A percentile compares a stretch with the other conserved stretches of the same genome.
Conservation (phyloP, 1,139 yeast genomes). For the Suhomyces coccinellae region DNA sequence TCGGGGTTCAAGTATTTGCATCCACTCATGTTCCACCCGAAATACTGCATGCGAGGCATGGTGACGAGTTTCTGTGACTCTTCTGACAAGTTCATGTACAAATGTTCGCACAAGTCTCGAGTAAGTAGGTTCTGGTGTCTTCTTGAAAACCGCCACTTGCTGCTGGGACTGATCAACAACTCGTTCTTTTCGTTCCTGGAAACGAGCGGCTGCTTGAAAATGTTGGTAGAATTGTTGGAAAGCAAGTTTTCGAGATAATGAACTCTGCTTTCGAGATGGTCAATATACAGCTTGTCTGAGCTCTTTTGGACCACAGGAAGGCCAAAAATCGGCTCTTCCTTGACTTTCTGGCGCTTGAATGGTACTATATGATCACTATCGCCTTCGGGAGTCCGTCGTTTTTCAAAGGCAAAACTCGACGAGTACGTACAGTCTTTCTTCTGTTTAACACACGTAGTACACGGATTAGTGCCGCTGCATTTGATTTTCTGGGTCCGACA, state of each 20-base stretch:
- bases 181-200: slow-evolving; percentile 12
- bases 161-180: slow-evolving; percentile 23
- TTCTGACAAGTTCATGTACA: slow-evolving; percentile 40
- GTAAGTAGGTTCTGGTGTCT: slow-evolving; percentile 53
- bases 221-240: slow-evolving; percentile 18
- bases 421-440: slow-evolving; percentile 42
- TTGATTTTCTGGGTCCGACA: slow-evolving; percentile 61
- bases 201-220: slow-evolving; percentile 20
- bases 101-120: slow-evolving; percentile 42
- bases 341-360: slow-evolving; percentile 14
- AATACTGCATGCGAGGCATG: slow-evolving; percentile 58
- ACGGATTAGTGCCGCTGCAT: slow-evolving; percentile 59
- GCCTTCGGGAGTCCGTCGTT: slow-evolving; percentile 3
- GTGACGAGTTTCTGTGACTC: slow-evolving; percentile 39
- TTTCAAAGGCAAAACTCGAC: slow-evolving; percentile 12
- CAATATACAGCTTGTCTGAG: slow-evolving; percentile 25
- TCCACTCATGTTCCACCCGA: slow-evolving; percentile 70
- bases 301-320: slow-evolving; percentile 20
- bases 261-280: slow-evolving; percentile 42
- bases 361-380: neutral
- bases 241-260: slow-evolving; percentile 41
- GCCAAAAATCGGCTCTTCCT: slow-evolving; percentile 19
- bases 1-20: slow-evolving; percentile 48
- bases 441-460: slow-evolving; percentile 50
- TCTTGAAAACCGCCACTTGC: slow-evolving; percentile 53